Evolutionary conservation across 2,329 filamentous ascomycete species (phyloP), one percentile per base, ranked within the genome.

Genomic region (Thyridium curvatum): DNA sequence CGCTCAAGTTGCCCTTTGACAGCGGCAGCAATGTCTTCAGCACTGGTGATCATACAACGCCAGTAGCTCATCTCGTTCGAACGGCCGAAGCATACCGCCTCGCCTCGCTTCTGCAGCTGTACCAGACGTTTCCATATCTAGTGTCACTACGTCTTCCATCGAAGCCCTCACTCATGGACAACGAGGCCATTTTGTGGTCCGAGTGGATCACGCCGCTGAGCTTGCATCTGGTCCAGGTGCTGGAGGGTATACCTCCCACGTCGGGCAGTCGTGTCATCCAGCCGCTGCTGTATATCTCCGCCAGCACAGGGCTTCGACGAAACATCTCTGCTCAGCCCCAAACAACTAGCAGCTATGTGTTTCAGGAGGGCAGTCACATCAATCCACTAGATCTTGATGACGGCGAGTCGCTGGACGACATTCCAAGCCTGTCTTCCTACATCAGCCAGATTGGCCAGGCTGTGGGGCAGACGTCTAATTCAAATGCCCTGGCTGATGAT

Each of bases 81-180:
- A 59, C 60, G 1, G 61, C 60, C 2, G 62, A 66, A 33, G 61
- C 60, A 0, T 65, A 64, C 30, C 54, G 58, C 2, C 47, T 66
- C 0, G 53, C 56, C 0, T 56, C 62, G 0, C 41, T 66, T 13
- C 46, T 65, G 3, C 62, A 65, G 29, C 55, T 66, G 2, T 65
- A 66, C 44, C 55, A 63, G 34, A 64, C 61, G 1, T 52, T 52
- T n/a, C 48, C 50, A 2, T 48, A 52, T n/a, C 40, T 52, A 8
- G 18, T 41, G 10, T 29, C 42, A 12, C 35, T 28, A 26, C 44
- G 43, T 2, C 37, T 39, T 26, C 41, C 41, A 1, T 10, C 6
- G 10, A 26, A 26, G 21, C 21, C 21, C 6, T 26, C 21, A 26
- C 21, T 26, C 6, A 10, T 26, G 10, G 21, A 6, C 21, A 18